These are phyloP conservation scores for Colletotrichum cereale DNA, from an alignment of 2,329 filamentous ascomycete genomes.

Conservation along the genomic window DNA sequence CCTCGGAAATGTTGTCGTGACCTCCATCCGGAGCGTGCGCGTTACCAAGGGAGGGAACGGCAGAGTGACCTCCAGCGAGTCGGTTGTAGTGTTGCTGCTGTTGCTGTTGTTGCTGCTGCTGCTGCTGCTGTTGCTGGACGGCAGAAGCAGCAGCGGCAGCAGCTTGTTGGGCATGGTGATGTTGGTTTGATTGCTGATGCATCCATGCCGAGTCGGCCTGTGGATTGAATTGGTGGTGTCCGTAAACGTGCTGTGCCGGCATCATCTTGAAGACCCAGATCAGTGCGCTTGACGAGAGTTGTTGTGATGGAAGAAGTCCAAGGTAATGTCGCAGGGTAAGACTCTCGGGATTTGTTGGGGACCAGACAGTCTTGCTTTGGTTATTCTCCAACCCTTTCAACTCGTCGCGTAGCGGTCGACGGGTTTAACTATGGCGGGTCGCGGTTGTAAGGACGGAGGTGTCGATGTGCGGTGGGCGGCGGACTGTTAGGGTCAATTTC, in stretches of 20 bases:
- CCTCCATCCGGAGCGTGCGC: constrained; percentile 66
- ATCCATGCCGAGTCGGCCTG: constrained; percentile 75
- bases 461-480: constrained; percentile 1
- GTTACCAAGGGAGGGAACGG: constrained; percentile 58
- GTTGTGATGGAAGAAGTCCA: constrained; percentile 1
- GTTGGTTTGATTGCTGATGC: constrained; percentile 73
- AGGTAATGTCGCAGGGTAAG: not conserved
- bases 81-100: constrained; percentile 74
- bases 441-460: not conserved
- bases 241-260: constrained; percentile 74
- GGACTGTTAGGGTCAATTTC: constrained; percentile 15
- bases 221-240: constrained; percentile 75
- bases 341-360: not conserved
- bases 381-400: not conserved
- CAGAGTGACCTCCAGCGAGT: constrained; percentile 75
- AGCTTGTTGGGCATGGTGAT: constrained; percentile 68
- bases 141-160: constrained; percentile 67
- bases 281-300: not conserved
- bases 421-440: not conserved
- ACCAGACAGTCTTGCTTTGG: not conserved
- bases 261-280: constrained; percentile 63
- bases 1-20: constrained; percentile 82
- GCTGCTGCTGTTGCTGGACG: constrained; percentile 63
- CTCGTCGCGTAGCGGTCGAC: not conserved
- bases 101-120: constrained; percentile 64